These are phyloP conservation scores for Coemansia sp. DNA, from an alignment of 192 early-diverging fungal species.

Conservation along the genomic window DNA sequence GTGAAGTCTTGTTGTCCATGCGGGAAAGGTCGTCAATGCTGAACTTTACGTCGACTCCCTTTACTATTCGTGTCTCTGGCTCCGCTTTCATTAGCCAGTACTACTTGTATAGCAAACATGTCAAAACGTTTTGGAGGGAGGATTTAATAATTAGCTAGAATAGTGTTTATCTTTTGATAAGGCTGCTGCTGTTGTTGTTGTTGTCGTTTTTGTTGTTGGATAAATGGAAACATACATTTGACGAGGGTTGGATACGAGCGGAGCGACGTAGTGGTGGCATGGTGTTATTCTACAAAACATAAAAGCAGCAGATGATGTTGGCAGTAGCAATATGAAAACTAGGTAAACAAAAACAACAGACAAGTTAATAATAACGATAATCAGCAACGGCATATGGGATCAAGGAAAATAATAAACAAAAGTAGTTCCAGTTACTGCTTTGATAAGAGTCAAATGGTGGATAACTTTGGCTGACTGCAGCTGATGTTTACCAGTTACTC, in stretches of 20 bases:
- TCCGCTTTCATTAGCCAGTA: slow-evolving; percentile 87
- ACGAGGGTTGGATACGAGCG: slow-evolving; percentile 8
- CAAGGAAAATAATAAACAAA: not conserved
- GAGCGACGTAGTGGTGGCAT: slow-evolving; percentile 19
- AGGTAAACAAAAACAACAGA: slow-evolving; percentile 2
- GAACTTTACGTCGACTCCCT: slow-evolving; percentile 67
- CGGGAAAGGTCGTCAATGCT: slow-evolving; percentile 67
- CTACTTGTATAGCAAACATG: slow-evolving; percentile 3
- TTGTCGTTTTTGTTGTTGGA: not conserved
- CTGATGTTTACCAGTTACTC: not conserved
- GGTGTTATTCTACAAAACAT: not conserved
- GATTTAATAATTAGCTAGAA: not conserved
- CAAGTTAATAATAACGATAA: not conserved
- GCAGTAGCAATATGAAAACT: not conserved
- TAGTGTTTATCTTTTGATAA: too few species aligned
- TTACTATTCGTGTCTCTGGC: slow-evolving; percentile 68
- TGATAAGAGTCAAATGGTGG: too few species aligned
- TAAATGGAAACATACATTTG: slow-evolving; percentile 4
- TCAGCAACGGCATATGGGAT: not conserved
- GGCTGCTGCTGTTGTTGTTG: not conserved
- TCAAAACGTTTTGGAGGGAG: not conserved
- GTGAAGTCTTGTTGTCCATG: slow-evolving; percentile 53
- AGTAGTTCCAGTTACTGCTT: not conserved
- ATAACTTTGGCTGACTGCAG: too few species aligned
- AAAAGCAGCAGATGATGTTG: not conserved